Evolutionary conservation across 176 grass and related monocot species (phyloP).

Genomic region (Saccharum officinarum): DNA sequence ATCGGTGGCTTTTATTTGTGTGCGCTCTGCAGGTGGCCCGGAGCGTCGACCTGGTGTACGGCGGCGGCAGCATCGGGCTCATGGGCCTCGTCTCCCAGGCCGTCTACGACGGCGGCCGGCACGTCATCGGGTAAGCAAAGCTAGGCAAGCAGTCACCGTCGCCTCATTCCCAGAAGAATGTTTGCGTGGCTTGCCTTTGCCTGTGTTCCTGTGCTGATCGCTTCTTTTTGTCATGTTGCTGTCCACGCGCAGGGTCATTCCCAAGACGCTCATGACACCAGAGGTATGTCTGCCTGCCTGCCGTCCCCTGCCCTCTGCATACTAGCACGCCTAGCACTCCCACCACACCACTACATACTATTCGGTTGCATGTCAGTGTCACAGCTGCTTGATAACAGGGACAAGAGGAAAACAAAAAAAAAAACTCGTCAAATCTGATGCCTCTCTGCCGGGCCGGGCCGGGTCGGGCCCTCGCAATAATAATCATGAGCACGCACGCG

Average conservation of each 20-base stretch:
- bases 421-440: background rate
- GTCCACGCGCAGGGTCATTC: conserved; percentile 89
- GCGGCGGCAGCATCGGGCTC: conserved; percentile 89
- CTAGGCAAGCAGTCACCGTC: background rate
- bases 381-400: background rate
- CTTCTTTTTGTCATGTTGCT: conserved; percentile 50
- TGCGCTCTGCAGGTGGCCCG: conserved; percentile 59
- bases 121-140: conserved; percentile 75
- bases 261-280: conserved; percentile 98
- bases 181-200: background rate
- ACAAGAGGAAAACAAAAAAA: background rate
- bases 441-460: too few relatives aligned
- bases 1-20: too few relatives aligned
- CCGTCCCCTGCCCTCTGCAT: too few relatives aligned
- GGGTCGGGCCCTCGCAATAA: background rate
- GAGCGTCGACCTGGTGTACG: conserved; percentile 97
- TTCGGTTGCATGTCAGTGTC: too few relatives aligned
- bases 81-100: conserved; percentile 99
- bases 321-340: too few relatives aligned
- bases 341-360: background rate
- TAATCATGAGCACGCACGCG: background rate
- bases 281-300: conserved; percentile 52
- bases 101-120: conserved; percentile 85
- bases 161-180: conserved; percentile 35
- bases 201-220: conserved; percentile 26